These are phyloP conservation scores for Mycena rebaudengoi DNA, from an alignment of 768 basidiomycete species.

Conservation along the genomic window DNA sequence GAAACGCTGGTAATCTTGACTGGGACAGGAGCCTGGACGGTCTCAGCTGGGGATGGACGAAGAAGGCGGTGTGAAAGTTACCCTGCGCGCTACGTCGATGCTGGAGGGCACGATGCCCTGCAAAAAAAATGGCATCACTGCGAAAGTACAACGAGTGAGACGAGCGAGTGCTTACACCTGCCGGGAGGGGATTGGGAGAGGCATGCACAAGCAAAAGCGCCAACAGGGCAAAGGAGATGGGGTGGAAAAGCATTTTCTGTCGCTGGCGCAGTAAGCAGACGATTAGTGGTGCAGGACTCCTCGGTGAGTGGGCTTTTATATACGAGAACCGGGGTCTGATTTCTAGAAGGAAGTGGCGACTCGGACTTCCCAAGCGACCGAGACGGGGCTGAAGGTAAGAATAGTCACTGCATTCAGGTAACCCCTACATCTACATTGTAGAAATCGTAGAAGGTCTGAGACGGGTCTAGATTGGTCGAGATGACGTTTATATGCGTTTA, in stretches of 20 bases:
- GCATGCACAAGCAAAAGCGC: conserved; percentile 9
- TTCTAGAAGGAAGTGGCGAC: background rate
- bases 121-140: conserved; percentile 3
- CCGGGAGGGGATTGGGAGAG: conserved; percentile 3
- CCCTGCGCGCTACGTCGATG: background rate
- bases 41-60: background rate
- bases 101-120: conserved; percentile 1
- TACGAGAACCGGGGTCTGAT: background rate
- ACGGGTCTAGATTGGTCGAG: no score
- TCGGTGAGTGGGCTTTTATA: conserved; percentile 8
- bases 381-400: no score
- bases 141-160: background rate
- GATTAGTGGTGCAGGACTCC: background rate
- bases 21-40: background rate
- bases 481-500: no score
- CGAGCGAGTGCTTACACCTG: background rate
- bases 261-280: background rate
- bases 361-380: no score
- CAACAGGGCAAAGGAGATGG: conserved; percentile 6
- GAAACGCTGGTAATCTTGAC: conserved; percentile 7
- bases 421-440: no score
- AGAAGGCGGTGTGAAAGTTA: background rate
- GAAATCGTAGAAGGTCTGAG: no score
- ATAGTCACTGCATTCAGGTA: no score
- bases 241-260: conserved; percentile 9